These are phyloP conservation scores for Sungouiozyma intestinalis DNA, from an alignment of 805 yeast species.

Conservation along the genomic window DNA sequence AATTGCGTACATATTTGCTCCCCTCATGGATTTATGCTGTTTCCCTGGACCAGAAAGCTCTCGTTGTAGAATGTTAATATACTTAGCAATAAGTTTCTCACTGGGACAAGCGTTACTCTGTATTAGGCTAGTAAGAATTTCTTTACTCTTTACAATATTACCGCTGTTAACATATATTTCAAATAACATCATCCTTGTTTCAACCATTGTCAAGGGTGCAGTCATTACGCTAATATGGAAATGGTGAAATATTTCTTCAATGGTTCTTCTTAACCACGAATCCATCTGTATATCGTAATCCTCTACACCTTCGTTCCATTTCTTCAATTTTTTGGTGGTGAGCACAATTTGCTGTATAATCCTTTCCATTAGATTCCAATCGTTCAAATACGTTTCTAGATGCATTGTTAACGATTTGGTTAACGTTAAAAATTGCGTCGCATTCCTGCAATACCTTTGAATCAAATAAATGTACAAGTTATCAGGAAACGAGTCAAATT, in stretches of 20 bases:
- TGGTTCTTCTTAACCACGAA: slow-evolving; percentile 5
- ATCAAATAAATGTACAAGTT: slow-evolving; percentile 27
- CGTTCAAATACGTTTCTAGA: slow-evolving; percentile 13
- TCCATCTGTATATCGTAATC: slow-evolving; percentile 3
- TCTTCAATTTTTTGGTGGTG: not conserved
- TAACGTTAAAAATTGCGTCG: slow-evolving; percentile 7
- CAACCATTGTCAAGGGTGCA: slow-evolving; percentile 8
- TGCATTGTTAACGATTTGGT: slow-evolving; percentile 13
- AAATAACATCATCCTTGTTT: slow-evolving; percentile 8
- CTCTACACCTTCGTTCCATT: not conserved
- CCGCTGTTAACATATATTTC: slow-evolving; percentile 7
- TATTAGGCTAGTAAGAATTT: slow-evolving; percentile 9
- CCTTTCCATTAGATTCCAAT: slow-evolving; percentile 13
- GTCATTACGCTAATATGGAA: not conserved
- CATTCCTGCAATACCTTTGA: slow-evolving; percentile 14
- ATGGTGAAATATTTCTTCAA: slow-evolving; percentile 10
- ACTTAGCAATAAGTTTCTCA: slow-evolving; percentile 7
- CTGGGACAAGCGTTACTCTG: slow-evolving; percentile 9
- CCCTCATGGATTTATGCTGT: slow-evolving; percentile 1
- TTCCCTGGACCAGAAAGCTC: slow-evolving; percentile 1
- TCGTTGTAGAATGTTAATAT: slow-evolving; percentile 5
- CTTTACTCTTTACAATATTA: slow-evolving; percentile 10
- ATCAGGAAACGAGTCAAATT: slow-evolving; percentile 21
- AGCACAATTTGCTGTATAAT: slow-evolving; percentile 3
- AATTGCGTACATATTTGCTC: slow-evolving; percentile 9